phyloP scores from a whole-genome alignment of 2,329 filamentous ascomycete genomes.

The Akanthomyces muscarius region DNA sequence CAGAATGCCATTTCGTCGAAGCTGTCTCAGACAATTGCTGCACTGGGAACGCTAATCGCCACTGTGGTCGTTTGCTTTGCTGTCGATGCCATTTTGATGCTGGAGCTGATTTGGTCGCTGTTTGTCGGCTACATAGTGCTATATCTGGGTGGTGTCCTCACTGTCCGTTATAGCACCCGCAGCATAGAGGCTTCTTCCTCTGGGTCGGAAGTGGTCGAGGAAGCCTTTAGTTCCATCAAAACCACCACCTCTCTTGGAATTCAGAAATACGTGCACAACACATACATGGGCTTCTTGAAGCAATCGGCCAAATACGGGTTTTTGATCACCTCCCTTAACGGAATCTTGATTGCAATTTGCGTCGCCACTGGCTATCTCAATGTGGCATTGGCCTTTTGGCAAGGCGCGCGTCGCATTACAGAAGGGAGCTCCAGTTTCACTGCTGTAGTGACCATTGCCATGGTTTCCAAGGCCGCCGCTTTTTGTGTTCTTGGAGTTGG shows the following conservation, averaged over 20 bases:
- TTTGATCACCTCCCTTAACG: conserved; percentile 30
- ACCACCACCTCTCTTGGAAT: conserved; percentile 38
- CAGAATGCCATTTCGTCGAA: background rate
- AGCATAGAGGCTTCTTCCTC: background rate
- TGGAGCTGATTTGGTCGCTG: background rate
- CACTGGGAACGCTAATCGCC: background rate
- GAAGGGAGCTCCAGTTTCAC: conserved; percentile 31
- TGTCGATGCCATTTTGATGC: background rate
- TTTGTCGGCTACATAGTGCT: background rate
- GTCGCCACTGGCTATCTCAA: conserved; percentile 35
- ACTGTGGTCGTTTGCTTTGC: background rate
- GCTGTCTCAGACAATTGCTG: background rate
- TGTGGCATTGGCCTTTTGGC: conserved; percentile 38
- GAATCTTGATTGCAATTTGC: conserved; percentile 29
- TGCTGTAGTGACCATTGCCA: conserved; percentile 28
- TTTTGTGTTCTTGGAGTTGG: conserved; percentile 17
- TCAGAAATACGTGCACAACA: conserved; percentile 29
- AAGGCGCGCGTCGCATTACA: conserved; percentile 33
- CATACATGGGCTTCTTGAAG: conserved; percentile 25
- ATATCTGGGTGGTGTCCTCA: background rate
- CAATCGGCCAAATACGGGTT: conserved; percentile 26
- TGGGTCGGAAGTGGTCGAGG: conserved; percentile 30
- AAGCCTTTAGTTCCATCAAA: conserved; percentile 35
- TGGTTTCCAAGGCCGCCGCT: conserved; percentile 14
- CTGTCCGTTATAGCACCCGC: background rate